Evolutionary conservation across 441 rosid species (phyloP).

Genomic region (Syzygium malaccense): DNA sequence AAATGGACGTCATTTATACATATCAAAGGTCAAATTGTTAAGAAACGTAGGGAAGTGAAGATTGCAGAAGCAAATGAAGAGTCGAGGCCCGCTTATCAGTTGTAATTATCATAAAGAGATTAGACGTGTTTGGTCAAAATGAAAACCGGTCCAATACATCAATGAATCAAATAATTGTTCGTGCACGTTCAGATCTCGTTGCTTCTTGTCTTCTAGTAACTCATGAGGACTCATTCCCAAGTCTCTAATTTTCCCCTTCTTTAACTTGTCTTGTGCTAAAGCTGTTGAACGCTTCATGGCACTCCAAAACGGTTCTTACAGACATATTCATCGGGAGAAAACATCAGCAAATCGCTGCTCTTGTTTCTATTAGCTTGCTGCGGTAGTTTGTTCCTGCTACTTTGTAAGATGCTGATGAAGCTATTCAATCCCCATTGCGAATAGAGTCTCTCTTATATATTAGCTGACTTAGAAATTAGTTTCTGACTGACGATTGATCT

Average conservation of each 20-base stretch:
- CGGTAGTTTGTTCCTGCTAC: background rate
- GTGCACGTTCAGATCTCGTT: background rate
- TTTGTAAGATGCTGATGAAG: background rate
- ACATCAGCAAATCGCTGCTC: background rate
- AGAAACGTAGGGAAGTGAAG: background rate
- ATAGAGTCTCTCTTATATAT: background rate
- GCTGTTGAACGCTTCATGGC: constrained; percentile 16
- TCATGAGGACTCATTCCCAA: background rate
- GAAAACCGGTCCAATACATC: background rate
- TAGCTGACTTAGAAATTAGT: background rate
- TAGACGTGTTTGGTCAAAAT: background rate
- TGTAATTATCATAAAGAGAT: background rate
- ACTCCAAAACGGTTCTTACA: constrained; percentile 10
- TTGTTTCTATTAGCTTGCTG: background rate
- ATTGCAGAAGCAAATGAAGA: background rate
- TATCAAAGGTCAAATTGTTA: background rate
- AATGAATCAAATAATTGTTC: background rate
- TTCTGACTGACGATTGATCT: background rate
- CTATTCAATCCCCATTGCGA: background rate
- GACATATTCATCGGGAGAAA: background rate
- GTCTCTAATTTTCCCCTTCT: too few relatives aligned
- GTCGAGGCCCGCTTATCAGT: background rate
- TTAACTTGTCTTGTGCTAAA: background rate
- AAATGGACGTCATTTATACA: background rate
- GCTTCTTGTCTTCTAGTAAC: too few relatives aligned